Base-by-base conservation (phyloP, 2,329 filamentous ascomycete species). In the Verticillium nonalfalfae region DNA sequence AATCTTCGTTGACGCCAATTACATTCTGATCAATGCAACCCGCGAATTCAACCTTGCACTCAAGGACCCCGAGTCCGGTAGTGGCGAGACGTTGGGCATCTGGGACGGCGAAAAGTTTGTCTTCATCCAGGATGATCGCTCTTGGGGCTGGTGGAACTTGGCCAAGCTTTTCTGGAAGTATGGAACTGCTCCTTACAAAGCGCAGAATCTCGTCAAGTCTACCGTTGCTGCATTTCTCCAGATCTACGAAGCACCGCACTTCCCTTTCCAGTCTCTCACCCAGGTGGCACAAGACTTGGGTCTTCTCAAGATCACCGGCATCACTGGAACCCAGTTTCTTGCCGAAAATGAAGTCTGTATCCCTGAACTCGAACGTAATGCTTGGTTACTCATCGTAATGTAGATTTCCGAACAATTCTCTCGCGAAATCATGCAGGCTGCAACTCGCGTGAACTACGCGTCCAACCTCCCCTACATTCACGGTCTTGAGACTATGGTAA, bases 391-490 rank as follows among this genome's bases (percentile, higher is more conserved):
- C 9, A 39, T 40, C 26, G 1, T 31, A 4, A n/a, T 1, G 3
- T 40, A 86, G 69, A 86, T 97, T 61, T 80, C 83, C 31, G 77
- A 80, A 0, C 72, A 78, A 0, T 98, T 96, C 71, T 81, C 88
- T 0, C 84, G 85, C 14, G 91, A 99, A 58, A 85, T 99, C 57
- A 86, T 98, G 33, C 94, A 98, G 75, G 91, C 94, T 1, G 90
- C 88, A 61, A 97, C 95, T 1, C 84, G 95, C 21, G 94, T 97
- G 65, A 98, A 98, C 74, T 99, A 97, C 75, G 95, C 90, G 1
- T 91, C 93, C 57, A 97, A 98, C 67, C 75, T 98, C 13, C 84
- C 80, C n/a, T 79, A 86, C 39, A 95, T 98, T 57, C 93, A 98
- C 69, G 95, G 92, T 0, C 76, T 99, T 1, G 92, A 96, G 69